phyloP scores from a whole-genome alignment of 2,329 filamentous ascomycete genomes.

The Elsinoe ampelina region DNA sequence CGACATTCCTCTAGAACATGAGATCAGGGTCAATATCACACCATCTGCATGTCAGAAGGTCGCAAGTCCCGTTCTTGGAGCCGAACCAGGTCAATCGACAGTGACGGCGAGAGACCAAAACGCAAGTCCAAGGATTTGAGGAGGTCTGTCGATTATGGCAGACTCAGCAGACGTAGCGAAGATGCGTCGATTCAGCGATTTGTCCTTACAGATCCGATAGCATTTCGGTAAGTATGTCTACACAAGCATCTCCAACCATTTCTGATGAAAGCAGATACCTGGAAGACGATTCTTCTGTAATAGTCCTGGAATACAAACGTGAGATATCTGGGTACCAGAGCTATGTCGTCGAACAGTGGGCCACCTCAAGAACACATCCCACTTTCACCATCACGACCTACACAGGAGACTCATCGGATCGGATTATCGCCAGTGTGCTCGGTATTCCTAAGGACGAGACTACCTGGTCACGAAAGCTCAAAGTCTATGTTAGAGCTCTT shows the following conservation, averaged over 20 bases:
- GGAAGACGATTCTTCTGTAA: constrained; percentile 71
- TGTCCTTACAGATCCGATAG: constrained; percentile 57
- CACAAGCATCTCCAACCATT: constrained; percentile 27
- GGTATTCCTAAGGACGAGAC: constrained; percentile 71
- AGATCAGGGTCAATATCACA: neutral
- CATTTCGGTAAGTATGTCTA: constrained; percentile 39
- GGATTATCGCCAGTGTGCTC: constrained; percentile 69
- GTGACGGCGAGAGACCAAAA: neutral
- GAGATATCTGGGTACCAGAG: constrained; percentile 76
- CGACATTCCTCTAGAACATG: neutral
- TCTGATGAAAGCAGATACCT: constrained; percentile 47
- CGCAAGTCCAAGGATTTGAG: constrained; percentile 2
- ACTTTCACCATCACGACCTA: constrained; percentile 90
- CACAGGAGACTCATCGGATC: constrained; percentile 74
- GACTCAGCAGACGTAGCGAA: neutral
- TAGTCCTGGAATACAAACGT: constrained; percentile 61
- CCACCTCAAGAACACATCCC: constrained; percentile 79
- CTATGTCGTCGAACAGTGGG: constrained; percentile 96
- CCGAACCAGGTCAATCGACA: constrained; percentile 5
- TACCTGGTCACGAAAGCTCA: constrained; percentile 68
- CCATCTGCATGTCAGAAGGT: constrained; percentile 11
- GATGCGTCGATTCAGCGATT: constrained; percentile 42
- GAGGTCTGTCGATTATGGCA: constrained; percentile 9
- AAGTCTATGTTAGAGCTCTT: constrained; percentile 77
- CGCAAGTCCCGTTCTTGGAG: constrained; percentile 13